Base-by-base conservation (phyloP, 495 filamentous ascomycete species). In the Sordaria brevicollis region DNA sequence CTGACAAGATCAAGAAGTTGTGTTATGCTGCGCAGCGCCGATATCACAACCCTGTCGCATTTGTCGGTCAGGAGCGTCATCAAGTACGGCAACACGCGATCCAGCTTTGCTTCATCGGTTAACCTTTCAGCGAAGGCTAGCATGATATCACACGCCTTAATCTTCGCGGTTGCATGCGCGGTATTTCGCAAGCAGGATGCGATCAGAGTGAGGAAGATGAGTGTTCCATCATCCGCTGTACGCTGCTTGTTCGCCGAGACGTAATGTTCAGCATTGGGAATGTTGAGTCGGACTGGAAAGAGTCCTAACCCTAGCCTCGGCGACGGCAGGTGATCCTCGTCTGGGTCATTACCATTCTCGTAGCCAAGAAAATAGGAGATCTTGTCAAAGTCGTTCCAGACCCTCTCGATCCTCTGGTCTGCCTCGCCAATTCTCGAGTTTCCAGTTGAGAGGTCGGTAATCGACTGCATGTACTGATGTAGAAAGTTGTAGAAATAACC, bases 401-500 rank as follows among this genome's bases (percentile, higher is more conserved):
- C 88, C 69, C 93, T 85, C 74, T 98, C 93, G 69, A 99, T 98
- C 41, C 96, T 86, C 71, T 97, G 92, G 79, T 99, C 96, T 1
- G 93, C 87, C 74, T 96, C 91, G 43, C 90, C 91, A 70, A 92
- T 81, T 17, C 49, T 62, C 13, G 49, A 62, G 70, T 91, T 93
- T 2, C 92, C 93, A 35, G 92, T 91, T 3, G 89, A 91, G n/a
- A 93, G 91, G 77, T 99, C 94, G 2, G 96, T 98, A 74, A 99
- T 92, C 43, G 95, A 83, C 73, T 91, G 92, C 93, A 99, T 97
- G 78, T 97, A 97, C 72, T 96, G 92, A 76, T 99, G 95, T 36
- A 99, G 86, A 76, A 97, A 97, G 79, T 87, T 96, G 84, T 97
- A 97, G 71, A 97, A 99, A 76, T 97, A 97, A 49, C 92, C 88